phyloP scores from a whole-genome alignment of 768 basidiomycete genomes.

The Lentinula sp. region DNA sequence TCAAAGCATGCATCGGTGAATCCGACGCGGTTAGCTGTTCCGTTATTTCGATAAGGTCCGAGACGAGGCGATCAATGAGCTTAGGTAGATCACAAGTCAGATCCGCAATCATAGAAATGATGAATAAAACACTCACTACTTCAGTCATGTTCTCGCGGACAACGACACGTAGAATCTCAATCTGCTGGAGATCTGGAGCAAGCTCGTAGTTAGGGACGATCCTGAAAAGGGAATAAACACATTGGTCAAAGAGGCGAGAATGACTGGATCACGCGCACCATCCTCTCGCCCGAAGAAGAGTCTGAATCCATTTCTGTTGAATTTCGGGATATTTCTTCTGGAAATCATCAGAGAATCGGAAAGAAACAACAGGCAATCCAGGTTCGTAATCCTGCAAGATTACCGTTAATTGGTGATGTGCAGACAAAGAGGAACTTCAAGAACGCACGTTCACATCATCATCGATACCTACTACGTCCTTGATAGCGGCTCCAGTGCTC shows the following conservation, averaged over 20 bases:
- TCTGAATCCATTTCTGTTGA: conserved; percentile 57
- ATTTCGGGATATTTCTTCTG: conserved; percentile 47
- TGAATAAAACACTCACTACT: conserved; percentile 22
- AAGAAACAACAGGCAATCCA: conserved; percentile 62
- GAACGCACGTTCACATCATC: conserved; percentile 36
- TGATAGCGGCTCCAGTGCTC: conserved; percentile 17
- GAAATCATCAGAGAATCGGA: conserved; percentile 57
- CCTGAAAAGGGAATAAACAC: conserved; percentile 19
- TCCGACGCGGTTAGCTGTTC: conserved; percentile 31
- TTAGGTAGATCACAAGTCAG: conserved; percentile 45
- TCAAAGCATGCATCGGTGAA: conserved; percentile 48
- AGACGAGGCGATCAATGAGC: conserved; percentile 59
- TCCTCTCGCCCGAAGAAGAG: conserved; percentile 40
- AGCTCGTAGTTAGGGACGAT: conserved; percentile 47
- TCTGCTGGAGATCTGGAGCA: conserved; percentile 45
- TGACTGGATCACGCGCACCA: conserved; percentile 35
- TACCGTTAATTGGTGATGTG: conserved; percentile 12
- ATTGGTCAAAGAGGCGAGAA: conserved; percentile 10
- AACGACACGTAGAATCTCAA: conserved; percentile 62
- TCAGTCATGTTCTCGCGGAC: conserved; percentile 55
- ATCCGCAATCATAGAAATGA: conserved; percentile 38
- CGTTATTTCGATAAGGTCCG: conserved; percentile 37
- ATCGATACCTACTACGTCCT: conserved; percentile 30
- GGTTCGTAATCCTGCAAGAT: conserved; percentile 39
- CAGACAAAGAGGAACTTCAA: conserved; percentile 2